Evolutionary conservation across 1,139 yeast genomes (phyloP).

Genomic region (Pichia norvegensis): DNA sequence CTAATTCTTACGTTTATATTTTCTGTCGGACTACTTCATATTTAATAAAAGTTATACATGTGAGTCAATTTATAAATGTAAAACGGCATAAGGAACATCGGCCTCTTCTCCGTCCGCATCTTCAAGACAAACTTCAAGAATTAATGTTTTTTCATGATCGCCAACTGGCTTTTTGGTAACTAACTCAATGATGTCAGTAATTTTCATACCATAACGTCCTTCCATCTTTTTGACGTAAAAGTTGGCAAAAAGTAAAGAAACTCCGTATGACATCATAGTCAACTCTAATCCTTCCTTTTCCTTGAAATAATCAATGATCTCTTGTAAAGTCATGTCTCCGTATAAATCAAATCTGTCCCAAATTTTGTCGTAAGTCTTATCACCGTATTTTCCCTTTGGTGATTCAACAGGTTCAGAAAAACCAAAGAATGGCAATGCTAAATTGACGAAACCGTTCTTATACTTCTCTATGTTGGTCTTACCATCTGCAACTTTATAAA

Average conservation of each 20-base stretch:
- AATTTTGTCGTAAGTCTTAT: constrained; percentile 71
- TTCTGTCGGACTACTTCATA: constrained; percentile 28
- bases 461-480: constrained; percentile 73
- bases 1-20: too few species aligned
- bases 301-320: constrained; percentile 68
- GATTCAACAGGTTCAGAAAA: constrained; percentile 94
- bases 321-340: constrained; percentile 72
- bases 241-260: constrained; percentile 81
- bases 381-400: constrained; percentile 73
- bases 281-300: constrained; percentile 78
- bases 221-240: constrained; percentile 87
- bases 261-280: constrained; percentile 88
- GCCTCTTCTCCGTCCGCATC: constrained; percentile 92
- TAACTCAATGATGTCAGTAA: constrained; percentile 68
- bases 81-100: constrained; percentile 79
- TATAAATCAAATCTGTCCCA: constrained; percentile 90
- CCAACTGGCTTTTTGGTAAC: constrained; percentile 83
- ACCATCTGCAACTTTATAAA: constrained; percentile 79
- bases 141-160: constrained; percentile 63
- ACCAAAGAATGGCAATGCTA: constrained; percentile 94
- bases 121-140: constrained; percentile 87
- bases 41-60: background rate
- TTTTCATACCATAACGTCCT: constrained; percentile 60
- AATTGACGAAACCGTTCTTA: constrained; percentile 88
- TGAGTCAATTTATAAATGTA: constrained; percentile 32